Percentiles rank a stretch among this genome's conserved stretches.
Conservation (phyloP, 1,284 basidiomycete genomes). For the Leccinum huronense region DNA sequence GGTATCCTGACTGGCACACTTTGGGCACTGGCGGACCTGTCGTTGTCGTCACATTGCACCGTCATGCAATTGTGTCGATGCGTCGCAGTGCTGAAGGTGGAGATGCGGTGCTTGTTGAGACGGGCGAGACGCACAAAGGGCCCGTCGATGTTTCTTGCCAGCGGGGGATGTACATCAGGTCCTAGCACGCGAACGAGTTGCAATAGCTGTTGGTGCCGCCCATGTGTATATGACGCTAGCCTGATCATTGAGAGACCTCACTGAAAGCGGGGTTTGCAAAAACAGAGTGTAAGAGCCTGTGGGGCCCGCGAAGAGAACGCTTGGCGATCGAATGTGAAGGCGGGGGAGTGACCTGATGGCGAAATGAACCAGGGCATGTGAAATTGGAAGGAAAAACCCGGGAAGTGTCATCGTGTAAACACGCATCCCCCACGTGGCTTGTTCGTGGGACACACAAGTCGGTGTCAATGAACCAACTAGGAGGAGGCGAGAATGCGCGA, state of each 20-base stretch:
- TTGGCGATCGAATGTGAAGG: slow-evolving; percentile 36
- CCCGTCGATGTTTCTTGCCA: too few species aligned
- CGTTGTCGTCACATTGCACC: too few species aligned
- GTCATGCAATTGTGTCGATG: too few species aligned
- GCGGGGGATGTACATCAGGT: too few species aligned
- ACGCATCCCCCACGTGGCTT: slow-evolving; percentile 32
- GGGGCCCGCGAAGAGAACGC: slow-evolving; percentile 33
- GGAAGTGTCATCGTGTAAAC: neutral
- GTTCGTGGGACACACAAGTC: slow-evolving; percentile 20
- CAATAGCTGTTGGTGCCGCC: too few species aligned
- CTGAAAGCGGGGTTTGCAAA: slow-evolving; percentile 22
- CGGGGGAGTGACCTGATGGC: slow-evolving; percentile 40
- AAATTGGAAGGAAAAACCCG: slow-evolving; percentile 25
- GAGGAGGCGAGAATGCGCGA: slow-evolving; percentile 53
- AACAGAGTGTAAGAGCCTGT: slow-evolving; percentile 21
- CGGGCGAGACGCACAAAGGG: too few species aligned
- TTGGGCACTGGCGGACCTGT: too few species aligned
- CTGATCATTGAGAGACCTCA: neutral
- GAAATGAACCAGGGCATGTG: slow-evolving; percentile 41
- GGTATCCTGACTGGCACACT: too few species aligned
- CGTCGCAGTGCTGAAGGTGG: too few species aligned
- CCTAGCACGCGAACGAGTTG: too few species aligned
- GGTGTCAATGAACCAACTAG: slow-evolving; percentile 9
- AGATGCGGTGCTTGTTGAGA: too few species aligned
- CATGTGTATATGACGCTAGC: too few species aligned